Evolutionary conservation across 495 filamentous ascomycete genomes (phyloP).

Genomic region (Podospora australis): DNA sequence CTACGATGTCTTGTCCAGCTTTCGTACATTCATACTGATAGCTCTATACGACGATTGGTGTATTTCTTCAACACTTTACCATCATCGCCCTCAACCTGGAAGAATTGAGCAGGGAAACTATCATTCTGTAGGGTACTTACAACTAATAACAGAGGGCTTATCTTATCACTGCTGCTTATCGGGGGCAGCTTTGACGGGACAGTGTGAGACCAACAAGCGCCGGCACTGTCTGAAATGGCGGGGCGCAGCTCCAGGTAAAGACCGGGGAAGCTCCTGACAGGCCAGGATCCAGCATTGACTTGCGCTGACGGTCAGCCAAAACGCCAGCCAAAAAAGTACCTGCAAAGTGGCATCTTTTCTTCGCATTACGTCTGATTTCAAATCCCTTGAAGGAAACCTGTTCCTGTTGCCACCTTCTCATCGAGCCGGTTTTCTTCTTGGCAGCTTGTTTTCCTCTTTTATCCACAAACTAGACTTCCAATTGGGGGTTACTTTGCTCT

Average conservation of each 20-base stretch:
- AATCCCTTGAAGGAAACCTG: conserved; percentile 10
- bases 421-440: conserved; percentile 2
- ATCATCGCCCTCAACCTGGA: neutral
- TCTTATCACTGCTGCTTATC: neutral
- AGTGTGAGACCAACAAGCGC: neutral
- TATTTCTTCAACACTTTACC: neutral
- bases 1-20: too few relatives aligned
- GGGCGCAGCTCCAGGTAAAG: neutral
- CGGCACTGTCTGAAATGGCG: neutral
- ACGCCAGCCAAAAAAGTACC: conserved; percentile 7
- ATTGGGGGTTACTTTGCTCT: too few relatives aligned
- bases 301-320: conserved; percentile 5
- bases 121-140: too few relatives aligned
- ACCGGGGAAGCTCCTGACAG: neutral
- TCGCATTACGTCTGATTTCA: conserved; percentile 17
- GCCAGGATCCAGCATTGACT: too few relatives aligned
- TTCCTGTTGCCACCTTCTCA: conserved; percentile 10
- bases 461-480: too few relatives aligned
- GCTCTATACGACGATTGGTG: too few relatives aligned
- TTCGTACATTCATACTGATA: too few relatives aligned
- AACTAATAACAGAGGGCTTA: neutral
- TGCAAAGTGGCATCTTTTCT: conserved; percentile 33
- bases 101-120: too few relatives aligned
- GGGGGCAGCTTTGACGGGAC: neutral
- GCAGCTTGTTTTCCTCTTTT: too few relatives aligned